Evolutionary conservation across 2,329 filamentous ascomycete species (phyloP).

Genomic region (Pestalotiopsis sp.): DNA sequence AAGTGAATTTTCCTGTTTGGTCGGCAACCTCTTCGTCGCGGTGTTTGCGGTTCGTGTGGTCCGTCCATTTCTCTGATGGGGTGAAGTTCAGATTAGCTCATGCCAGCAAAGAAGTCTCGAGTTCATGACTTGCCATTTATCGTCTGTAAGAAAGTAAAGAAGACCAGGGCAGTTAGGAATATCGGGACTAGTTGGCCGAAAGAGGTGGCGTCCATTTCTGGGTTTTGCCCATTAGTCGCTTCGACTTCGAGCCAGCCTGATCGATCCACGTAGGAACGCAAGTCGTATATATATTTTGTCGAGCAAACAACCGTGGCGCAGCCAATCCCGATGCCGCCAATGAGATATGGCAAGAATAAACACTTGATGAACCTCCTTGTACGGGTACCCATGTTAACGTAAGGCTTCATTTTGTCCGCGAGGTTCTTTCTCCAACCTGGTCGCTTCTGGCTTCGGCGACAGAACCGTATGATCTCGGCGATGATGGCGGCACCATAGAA

Average conservation of each 20-base stretch:
- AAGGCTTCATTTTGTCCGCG: slow-evolving; percentile 11
- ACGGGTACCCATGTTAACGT: slow-evolving; percentile 11
- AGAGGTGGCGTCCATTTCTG: slow-evolving; percentile 33
- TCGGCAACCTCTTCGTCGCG: slow-evolving; percentile 16
- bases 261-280: slow-evolving; percentile 29
- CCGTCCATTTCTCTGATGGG: slow-evolving; percentile 22
- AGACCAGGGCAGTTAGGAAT: slow-evolving; percentile 29
- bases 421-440: slow-evolving; percentile 20
- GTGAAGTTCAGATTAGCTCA: neutral
- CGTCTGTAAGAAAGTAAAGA: slow-evolving; percentile 34
- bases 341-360: slow-evolving; percentile 23
- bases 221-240: slow-evolving; percentile 19
- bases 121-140: slow-evolving; percentile 25
- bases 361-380: slow-evolving; percentile 15
- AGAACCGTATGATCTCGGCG: slow-evolving; percentile 23
- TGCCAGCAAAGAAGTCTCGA: neutral
- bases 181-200: slow-evolving; percentile 40
- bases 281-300: slow-evolving; percentile 26
- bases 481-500: slow-evolving; percentile 26
- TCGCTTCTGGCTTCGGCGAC: slow-evolving; percentile 21
- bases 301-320: slow-evolving; percentile 21
- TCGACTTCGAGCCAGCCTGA: slow-evolving; percentile 25
- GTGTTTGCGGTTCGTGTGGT: slow-evolving; percentile 18
- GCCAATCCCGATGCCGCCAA: slow-evolving; percentile 27
- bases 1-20: slow-evolving; percentile 15